phyloP scores from a whole-genome alignment of 805 yeast species.

The Ogataea angusta region DNA sequence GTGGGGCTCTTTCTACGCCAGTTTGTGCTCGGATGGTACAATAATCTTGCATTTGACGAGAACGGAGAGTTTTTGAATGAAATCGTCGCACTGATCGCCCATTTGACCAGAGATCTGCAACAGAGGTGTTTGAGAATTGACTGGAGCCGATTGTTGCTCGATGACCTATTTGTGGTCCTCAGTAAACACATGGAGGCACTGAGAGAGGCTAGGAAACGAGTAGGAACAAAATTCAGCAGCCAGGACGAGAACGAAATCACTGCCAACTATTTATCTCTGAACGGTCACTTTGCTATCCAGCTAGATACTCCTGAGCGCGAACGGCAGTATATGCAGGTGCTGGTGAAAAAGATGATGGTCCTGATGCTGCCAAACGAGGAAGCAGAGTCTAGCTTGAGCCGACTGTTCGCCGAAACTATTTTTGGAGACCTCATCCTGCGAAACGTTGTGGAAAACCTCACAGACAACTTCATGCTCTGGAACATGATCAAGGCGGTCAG shows the following conservation, averaged over 20 bases:
- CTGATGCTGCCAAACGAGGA: conserved; percentile 41
- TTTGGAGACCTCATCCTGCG: conserved; percentile 41
- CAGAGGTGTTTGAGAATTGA: conserved; percentile 33
- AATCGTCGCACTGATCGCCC: conserved; percentile 37
- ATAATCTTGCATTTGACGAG: conserved; percentile 33
- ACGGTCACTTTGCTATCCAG: conserved; percentile 25
- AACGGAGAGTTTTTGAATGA: conserved; percentile 42
- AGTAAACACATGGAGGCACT: conserved; percentile 26
- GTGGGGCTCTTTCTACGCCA: conserved; percentile 44
- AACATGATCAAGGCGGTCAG: conserved; percentile 34
- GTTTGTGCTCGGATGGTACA: conserved; percentile 48
- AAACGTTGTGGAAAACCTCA: conserved; percentile 41
- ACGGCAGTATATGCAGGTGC: conserved; percentile 33
- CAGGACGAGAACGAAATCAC: conserved; percentile 11
- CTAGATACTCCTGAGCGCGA: conserved; percentile 20
- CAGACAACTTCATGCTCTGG: conserved; percentile 52
- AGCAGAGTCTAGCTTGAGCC: conserved; percentile 37
- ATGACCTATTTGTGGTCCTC: conserved; percentile 42
- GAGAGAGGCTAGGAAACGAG: conserved; percentile 4
- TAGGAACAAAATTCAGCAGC: conserved; percentile 18
- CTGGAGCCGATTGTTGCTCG: conserved; percentile 37
- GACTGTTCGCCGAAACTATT: conserved; percentile 37
- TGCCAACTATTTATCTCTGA: conserved; percentile 13
- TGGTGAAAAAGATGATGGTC: conserved; percentile 35
- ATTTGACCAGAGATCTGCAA: conserved; percentile 39